Base-by-base conservation (phyloP, 192 early-diverging fungal genomes). In the Coemansia sp. region DNA sequence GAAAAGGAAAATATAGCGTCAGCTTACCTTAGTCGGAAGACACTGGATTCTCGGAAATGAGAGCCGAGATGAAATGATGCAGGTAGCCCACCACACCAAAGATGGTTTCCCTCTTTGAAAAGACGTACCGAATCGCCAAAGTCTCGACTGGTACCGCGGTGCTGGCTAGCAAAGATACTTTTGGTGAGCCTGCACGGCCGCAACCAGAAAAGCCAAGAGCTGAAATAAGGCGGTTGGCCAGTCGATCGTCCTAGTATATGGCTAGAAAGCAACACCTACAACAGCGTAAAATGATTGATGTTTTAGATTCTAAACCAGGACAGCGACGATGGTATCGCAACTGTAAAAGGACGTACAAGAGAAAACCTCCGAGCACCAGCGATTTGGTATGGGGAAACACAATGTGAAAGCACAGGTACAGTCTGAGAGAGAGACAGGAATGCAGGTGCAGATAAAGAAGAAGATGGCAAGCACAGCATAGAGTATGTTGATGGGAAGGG, bases 21-120 rank as follows among this genome's bases (percentile, higher is more conserved):
- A 54, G 51, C 51, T 54, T 54, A 54, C 51, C 51, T 26, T 54
- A 54, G 51, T 54, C 51, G 51, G 22, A 54, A 13, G 51, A 54
- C 51, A 26, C 19, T 54, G 51, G 19, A 54, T 54, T 54, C 51
- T 54, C 51, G 21, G 51, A 54, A 54, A 54, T 54, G 51, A 22
- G 8, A 8, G 51, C 51, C n/a, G 18, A 18, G 19, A n/a, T 26
- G 15, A 26, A 26, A 54, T 22, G 9, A 6, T 9, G 21, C 21
- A 21, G 49, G 4, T n/a, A 48, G n/a, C 46, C 42, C 46, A 48
- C 42, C 46, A 48, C 46, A 16, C 15, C 46, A 16, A 52, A 21
- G 49, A 52, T 22, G 12, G 16, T 16, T 48, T n/a, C 15, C n/a
- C n/a, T 16, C 46, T 48, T 12, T 48, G 11, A 21, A 52, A 7